Evolutionary conservation across 2,329 filamentous ascomycete species (phyloP), one percentile per base, ranked within the genome.

Genomic region (Fusarium duplospermum): DNA sequence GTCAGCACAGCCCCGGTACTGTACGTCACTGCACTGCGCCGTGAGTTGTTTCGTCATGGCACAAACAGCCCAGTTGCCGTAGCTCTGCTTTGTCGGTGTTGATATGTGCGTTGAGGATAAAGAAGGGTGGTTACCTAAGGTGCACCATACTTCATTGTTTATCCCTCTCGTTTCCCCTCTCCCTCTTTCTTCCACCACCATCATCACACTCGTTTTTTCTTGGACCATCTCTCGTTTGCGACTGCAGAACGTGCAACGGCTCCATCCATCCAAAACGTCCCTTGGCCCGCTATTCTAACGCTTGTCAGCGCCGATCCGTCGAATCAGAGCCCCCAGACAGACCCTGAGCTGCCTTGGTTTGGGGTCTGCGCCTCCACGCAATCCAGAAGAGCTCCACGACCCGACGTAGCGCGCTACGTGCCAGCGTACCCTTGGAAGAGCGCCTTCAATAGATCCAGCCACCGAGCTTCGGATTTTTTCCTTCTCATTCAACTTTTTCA

Each of bases 21-120:
- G 72, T 77, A 78, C 76, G 76, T 78, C 76, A 78, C 76, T 67
- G 60, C 76, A 78, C 76, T 67, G 60, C 58, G 50, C 68, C 64
- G 58, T 69, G 68, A 66, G 71, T 58, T 73, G 72, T 67, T 74
- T 74, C 66, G 72, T 77, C 71, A 72, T 70, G 64, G 56, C 22
- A 45, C 40, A 64, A 75, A 66, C 50, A 54, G 27, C 50, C 40
- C n/a, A 22, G 40, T 42, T 22, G 10, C 9, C 11, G 40, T 42
- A n/a, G 36, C 36, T 40, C 18, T 54, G 50, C 18, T 31, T 29
- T 54, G 50, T 54, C 27, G 50, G 50, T 31, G 50, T 54, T 54
- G 50, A 52, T 52, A 27, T 31, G 24, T 52, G 45, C 29, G 45
- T 27, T 54, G 27, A 18, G 27, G 13, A 54, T 67, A 70, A 62